Conservation (phyloP, 148 eudicot species). For the Fagopyrum tataricum region DNA sequence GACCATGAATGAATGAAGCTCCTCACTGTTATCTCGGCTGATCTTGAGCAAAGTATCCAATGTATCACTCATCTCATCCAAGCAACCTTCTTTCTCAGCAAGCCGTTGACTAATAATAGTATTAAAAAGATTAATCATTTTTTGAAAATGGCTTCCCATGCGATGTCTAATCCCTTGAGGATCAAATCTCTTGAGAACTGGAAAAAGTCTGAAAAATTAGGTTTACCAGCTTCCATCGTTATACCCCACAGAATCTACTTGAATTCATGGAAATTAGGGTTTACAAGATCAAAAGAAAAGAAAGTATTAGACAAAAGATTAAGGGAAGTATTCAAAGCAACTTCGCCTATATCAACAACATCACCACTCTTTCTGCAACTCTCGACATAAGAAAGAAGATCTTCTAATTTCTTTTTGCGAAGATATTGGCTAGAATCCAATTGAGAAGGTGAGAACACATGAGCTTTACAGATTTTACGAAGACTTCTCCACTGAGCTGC, state of each 20-base stretch:
- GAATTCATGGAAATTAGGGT: constrained; percentile 1
- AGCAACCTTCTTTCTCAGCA: background rate
- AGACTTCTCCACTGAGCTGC: background rate
- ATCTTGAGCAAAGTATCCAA: too few species aligned
- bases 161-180: constrained; percentile 3
- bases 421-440: constrained; percentile 2
- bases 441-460: background rate
- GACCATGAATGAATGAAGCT: too few species aligned
- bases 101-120: background rate
- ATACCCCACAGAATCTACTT: constrained; percentile 2
- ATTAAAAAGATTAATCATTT: background rate
- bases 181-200: background rate
- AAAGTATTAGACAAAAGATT: constrained; percentile 4
- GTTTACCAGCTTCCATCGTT: background rate
- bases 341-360: background rate
- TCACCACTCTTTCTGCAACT: background rate
- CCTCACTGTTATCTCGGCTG: too few species aligned
- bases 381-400: background rate
- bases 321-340: background rate
- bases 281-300: background rate
- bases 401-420: background rate
- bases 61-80: background rate
- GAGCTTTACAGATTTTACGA: background rate
- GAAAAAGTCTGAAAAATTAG: constrained; percentile 7
- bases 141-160: background rate